Evolutionary conservation across 495 filamentous ascomycete species (phyloP), one percentile per base, ranked within the genome.

Genomic region (Penicillium simplicissimum): DNA sequence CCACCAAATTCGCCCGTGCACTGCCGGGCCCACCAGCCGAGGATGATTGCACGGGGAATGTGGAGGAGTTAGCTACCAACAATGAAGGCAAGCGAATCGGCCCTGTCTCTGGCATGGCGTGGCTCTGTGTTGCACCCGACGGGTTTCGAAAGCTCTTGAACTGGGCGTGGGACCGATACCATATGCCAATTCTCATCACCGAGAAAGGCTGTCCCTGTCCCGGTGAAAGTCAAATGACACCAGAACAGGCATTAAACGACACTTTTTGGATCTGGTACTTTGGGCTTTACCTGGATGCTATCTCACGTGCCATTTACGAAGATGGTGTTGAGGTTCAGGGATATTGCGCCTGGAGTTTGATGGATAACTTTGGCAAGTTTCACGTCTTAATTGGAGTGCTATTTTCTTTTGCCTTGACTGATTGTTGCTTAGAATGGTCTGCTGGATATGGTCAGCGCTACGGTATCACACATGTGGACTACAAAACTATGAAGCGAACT

Each of bases 371-470:
- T 33, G 54, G 69, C 69, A 58, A 31, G 58, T 61, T 31, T 52
- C 2, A 11, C 23, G 11, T 14, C 19, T 15, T 31, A n/a, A n/a
- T n/a, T n/a, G n/a, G n/a, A 25, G 23, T 25, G 0, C 14, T 19
- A 28, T 14, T 28, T 17, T 15, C 0, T 33, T 51, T 28, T 9
- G 4, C 8, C 3, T 13, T 11, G 6, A 9, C 47, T 51, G 10
- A 51, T 6, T 14, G 11, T 8, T 25, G 6, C 35, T 35, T 15
- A 60, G 76, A 79, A 51, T 79, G 76, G 77, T 86, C 87, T 54
- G 87, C 89, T 66, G 87, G 87, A 6, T 90, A 88, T 71, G 85
- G 87, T 71, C 87, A 86, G 7, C 76, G 87, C 21, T 90, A 88
- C 66, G 87, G 87, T 31, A 84, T 90, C 52, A 88, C 85, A 5